Evolutionary conservation across 164 flowering plant genomes (phyloP).

Genomic region (Euptelea pleiosperma): DNA sequence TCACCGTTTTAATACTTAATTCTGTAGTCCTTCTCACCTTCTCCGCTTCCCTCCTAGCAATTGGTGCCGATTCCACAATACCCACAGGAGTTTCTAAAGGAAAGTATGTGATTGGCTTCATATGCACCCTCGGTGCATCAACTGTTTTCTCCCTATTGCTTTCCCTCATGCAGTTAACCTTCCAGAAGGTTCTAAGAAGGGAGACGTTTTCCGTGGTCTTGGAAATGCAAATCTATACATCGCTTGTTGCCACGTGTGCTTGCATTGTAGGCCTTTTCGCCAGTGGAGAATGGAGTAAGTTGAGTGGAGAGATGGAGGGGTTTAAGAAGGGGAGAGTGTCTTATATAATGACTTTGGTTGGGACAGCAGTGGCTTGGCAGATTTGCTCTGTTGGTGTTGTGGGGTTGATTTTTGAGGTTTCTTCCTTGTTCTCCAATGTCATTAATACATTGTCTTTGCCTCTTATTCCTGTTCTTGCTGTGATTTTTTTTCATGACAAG

Average conservation of each 20-base stretch:
- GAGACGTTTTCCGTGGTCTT: constrained; percentile 18
- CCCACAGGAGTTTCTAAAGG: constrained; percentile 1
- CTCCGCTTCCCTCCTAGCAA: constrained; percentile 22
- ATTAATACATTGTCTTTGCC: constrained; percentile 27
- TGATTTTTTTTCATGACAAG: constrained; percentile 28
- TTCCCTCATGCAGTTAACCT: constrained; percentile 21
- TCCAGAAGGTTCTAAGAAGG: constrained; percentile 22
- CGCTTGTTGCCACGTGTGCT: constrained; percentile 22
- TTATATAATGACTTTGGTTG: constrained; percentile 30
- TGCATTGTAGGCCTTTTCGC: constrained; percentile 27
- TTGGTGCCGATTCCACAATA: constrained; percentile 1
- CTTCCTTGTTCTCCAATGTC: constrained; percentile 37
- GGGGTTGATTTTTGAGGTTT: constrained; percentile 24
- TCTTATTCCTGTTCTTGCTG: constrained; percentile 22
- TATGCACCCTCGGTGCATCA: constrained; percentile 28
- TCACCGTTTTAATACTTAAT: constrained; percentile 17
- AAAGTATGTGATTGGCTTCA: constrained; percentile 18
- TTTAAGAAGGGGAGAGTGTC: constrained; percentile 22
- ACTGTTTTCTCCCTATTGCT: constrained; percentile 21
- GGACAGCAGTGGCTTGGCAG: constrained; percentile 33
- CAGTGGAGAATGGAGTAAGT: constrained; percentile 25
- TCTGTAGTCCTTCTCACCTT: constrained; percentile 22
- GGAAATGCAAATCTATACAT: constrained; percentile 24
- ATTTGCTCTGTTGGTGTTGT: constrained; percentile 22
- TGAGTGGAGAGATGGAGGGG: constrained; percentile 23